These are phyloP conservation scores for Kodamaea ohmeri DNA, from an alignment of 1,139 yeast species.

Conservation along the genomic window DNA sequence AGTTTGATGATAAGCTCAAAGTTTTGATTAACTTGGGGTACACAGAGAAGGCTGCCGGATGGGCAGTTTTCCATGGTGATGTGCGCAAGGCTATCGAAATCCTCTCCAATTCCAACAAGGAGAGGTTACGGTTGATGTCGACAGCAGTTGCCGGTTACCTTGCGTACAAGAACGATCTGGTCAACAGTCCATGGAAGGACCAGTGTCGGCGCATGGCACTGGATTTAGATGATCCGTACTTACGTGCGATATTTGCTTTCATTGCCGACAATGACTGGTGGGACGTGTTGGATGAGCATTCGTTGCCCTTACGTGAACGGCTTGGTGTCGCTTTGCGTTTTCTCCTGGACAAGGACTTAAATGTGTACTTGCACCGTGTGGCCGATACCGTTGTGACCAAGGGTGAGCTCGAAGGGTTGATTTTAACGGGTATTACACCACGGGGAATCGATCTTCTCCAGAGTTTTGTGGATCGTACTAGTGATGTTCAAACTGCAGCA, in stretches of 20 bases:
- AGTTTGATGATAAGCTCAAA: conserved; percentile 67
- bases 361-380: conserved; percentile 63
- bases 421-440: conserved; percentile 86
- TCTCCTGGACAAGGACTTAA: conserved; percentile 72
- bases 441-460: conserved; percentile 79
- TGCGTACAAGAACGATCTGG: conserved; percentile 60
- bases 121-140: conserved; percentile 72
- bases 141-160: conserved; percentile 93
- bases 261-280: conserved; percentile 96
- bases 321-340: conserved; percentile 88
- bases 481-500: conserved; percentile 93
- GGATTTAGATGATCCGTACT: conserved; percentile 84
- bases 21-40: conserved; percentile 57
- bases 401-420: conserved; percentile 90
- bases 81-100: conserved; percentile 77
- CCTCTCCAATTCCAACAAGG: conserved; percentile 56
- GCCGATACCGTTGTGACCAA: conserved; percentile 67
- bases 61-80: conserved; percentile 96
- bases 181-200: conserved; percentile 89
- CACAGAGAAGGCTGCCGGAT: conserved; percentile 91
- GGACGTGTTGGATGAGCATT: conserved; percentile 88
- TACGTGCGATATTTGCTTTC: conserved; percentile 89
- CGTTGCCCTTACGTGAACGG: conserved; percentile 83
- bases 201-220: conserved; percentile 86
- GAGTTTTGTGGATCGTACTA: conserved; percentile 82